Base-by-base conservation (phyloP, 306 rosid genomes). In the Quercus suber region DNA sequence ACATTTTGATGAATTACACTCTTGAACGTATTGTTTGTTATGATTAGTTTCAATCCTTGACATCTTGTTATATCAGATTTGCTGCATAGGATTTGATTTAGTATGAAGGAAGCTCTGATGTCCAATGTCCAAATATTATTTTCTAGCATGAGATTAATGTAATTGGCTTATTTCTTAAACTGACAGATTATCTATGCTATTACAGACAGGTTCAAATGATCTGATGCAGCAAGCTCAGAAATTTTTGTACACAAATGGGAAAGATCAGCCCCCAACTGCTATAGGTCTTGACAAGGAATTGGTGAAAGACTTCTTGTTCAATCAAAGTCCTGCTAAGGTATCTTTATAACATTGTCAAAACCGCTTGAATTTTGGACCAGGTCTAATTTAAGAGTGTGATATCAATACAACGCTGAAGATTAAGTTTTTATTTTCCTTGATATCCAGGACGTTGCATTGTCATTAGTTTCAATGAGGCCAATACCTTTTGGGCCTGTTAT, bases 391-490 rank as follows among this genome's bases (percentile, higher is more conserved):
- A 35, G 11, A 33, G 4, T 67, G 28, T 19, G 15, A 21, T 57
- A 12, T 60, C 45, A 37, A 37, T 37, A 37, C 23, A 23, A 23
- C 23, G 23, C 23, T 23, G 23, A 23, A 23, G 23, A 23, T 23
- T 23, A 23, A 37, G 13, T 13, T 3, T 20, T 59, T 19, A n/a
- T 57, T 25, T 20, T 20, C 5, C 18, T 59, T 6, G n/a, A 27
- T 61, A 20, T 15, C 15, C 25, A 67, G 72, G 72, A 67, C 0
- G 51, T 33, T 18, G 20, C 72, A 35, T 67, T 96, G 80, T 97
- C 99, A 45, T 93, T 96, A 65, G 97, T 93, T 80, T 93, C 98
- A 1, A 90, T 96, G 98, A 89, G 98, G 89, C 83, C 94, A 6
- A 87, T 86, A n/a, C 99, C 98, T 60, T 89, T 96, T 76, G 90